Percentiles rank a stretch among this genome's conserved stretches.
phyloP scores from a whole-genome alignment of 371 early-diverging fungal species.

The Syncephalastrum sp. region DNA sequence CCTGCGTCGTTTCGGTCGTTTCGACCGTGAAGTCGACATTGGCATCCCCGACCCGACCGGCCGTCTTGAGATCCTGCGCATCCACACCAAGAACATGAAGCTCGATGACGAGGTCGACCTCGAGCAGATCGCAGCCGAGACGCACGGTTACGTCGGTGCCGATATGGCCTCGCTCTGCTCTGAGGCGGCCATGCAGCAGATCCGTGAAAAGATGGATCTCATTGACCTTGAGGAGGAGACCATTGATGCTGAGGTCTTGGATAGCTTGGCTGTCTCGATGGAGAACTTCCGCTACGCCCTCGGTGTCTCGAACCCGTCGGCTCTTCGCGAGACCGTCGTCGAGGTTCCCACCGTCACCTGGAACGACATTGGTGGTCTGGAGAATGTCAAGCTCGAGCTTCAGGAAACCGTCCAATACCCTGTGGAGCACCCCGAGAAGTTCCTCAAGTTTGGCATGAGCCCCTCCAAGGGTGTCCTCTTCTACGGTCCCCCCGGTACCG shows the following conservation, averaged over 20 bases:
- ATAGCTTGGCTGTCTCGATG: constrained; percentile 98
- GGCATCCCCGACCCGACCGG: constrained; percentile 99
- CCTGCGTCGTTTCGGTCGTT: constrained; percentile 99
- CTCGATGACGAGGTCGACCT: constrained; percentile 97
- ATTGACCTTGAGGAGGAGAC: constrained; percentile 99
- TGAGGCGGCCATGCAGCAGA: constrained; percentile 99
- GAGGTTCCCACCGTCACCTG: constrained; percentile 99
- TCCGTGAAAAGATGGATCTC: constrained; percentile 98
- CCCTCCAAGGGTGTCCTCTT: constrained; percentile 99
- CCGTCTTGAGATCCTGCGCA: constrained; percentile 98
- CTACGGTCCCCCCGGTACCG: constrained; percentile 99
- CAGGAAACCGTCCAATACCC: constrained; percentile 99
- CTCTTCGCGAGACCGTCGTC: constrained; percentile 99
- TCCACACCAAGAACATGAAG: constrained; percentile 99
- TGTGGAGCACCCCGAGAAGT: constrained; percentile 99
- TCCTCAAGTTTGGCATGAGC: constrained; percentile 99
- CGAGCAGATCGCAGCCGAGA: constrained; percentile 97
- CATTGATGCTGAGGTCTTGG: constrained; percentile 97
- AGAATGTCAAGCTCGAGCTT: constrained; percentile 98
- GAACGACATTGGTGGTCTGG: constrained; percentile 99
- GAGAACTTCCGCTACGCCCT: constrained; percentile 99
- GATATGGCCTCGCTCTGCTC: constrained; percentile 99
- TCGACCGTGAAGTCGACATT: constrained; percentile 99
- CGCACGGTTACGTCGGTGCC: constrained; percentile 99
- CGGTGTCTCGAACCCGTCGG: constrained; percentile 97